Conservation (phyloP, 441 rosid genomes). For the Lepidium campestre region DNA sequence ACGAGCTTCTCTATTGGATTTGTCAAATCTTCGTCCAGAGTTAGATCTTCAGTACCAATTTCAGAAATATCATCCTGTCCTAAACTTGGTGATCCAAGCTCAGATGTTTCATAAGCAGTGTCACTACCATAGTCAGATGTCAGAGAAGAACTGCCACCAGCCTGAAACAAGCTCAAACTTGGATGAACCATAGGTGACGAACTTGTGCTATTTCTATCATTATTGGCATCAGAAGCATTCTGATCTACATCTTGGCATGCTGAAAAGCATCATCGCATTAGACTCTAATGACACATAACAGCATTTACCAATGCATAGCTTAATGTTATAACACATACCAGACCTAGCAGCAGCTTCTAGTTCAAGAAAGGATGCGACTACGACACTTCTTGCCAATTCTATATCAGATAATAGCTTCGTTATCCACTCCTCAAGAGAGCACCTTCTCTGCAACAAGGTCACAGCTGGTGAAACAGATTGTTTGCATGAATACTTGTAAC, state of each 20-base stretch:
- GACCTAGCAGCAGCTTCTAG: conserved; percentile 97
- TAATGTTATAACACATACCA: conserved; percentile 52
- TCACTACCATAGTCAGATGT: conserved; percentile 94
- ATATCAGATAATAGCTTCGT: conserved; percentile 88
- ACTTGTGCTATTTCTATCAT: conserved; percentile 36
- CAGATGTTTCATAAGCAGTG: conserved; percentile 89
- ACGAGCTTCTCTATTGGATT: conserved; percentile 62
- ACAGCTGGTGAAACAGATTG: conserved; percentile 11
- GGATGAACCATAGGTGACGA: conserved; percentile 38
- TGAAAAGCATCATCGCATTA: conserved; percentile 36
- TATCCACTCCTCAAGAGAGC: conserved; percentile 97
- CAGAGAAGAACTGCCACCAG: conserved; percentile 59
- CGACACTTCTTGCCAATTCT: conserved; percentile 83
- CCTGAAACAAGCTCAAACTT: conserved; percentile 44
- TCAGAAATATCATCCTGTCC: conserved; percentile 59
- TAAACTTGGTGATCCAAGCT: conserved; percentile 73
- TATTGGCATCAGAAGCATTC: conserved; percentile 43
- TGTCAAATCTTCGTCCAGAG: conserved; percentile 57
- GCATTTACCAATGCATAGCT: conserved; percentile 1
- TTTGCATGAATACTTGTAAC: background rate
- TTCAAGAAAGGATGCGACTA: conserved; percentile 92
- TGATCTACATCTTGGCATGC: conserved; percentile 75
- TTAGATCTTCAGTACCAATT: conserved; percentile 49
- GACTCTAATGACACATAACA: conserved; percentile 1
- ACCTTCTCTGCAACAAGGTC: conserved; percentile 82